phyloP scores from a whole-genome alignment of 106 monocot species.

The Dendrobium huoshanense region DNA sequence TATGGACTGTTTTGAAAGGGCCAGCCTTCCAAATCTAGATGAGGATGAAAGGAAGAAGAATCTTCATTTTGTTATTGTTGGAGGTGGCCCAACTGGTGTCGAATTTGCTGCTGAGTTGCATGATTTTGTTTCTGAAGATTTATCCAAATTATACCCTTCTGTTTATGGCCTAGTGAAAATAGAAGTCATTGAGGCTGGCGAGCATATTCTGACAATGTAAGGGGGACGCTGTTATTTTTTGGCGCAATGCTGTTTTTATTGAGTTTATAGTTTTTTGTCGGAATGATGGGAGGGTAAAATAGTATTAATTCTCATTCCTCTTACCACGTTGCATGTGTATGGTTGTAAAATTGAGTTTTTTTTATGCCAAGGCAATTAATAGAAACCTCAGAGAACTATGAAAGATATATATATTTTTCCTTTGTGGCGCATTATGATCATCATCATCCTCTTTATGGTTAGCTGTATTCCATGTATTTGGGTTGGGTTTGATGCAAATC shows the following conservation, averaged over 20 bases:
- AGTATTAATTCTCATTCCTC: neutral
- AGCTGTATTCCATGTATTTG: too few species aligned
- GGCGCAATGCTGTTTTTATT: neutral
- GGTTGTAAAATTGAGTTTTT: neutral
- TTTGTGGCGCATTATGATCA: too few species aligned
- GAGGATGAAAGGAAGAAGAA: slow-evolving; percentile 10
- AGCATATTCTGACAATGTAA: slow-evolving; percentile 63
- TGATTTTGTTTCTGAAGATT: slow-evolving; percentile 58
- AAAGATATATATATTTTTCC: too few species aligned
- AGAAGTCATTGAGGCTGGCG: slow-evolving; percentile 44
- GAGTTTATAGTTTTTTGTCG: neutral
- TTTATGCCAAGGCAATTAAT: neutral
- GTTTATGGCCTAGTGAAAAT: slow-evolving; percentile 39
- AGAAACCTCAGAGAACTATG: too few species aligned
- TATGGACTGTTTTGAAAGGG: slow-evolving; percentile 15
- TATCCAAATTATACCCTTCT: slow-evolving; percentile 43
- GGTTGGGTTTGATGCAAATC: too few species aligned
- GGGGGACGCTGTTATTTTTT: neutral
- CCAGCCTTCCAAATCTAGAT: slow-evolving; percentile 10
- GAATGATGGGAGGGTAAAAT: neutral
- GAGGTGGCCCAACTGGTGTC: slow-evolving; percentile 67
- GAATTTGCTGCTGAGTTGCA: slow-evolving; percentile 78
- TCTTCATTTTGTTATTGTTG: slow-evolving; percentile 18
- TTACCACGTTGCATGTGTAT: neutral
- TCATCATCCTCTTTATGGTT: too few species aligned